These are phyloP conservation scores for Melastoma malabathricum DNA, from an alignment of 345 rosid species.

Conservation along the genomic window DNA sequence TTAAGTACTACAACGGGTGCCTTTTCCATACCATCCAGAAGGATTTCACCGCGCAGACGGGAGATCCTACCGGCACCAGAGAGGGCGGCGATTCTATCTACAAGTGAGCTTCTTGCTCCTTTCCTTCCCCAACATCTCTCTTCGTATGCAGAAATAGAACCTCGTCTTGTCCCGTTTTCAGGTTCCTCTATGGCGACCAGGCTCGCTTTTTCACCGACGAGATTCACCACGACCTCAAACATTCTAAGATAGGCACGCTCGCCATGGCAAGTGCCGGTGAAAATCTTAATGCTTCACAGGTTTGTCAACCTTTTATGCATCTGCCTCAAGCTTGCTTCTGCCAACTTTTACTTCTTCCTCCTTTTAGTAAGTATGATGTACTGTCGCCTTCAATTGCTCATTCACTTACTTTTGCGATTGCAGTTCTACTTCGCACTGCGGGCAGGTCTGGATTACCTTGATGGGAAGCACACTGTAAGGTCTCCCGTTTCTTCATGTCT, in stretches of 20 bases:
- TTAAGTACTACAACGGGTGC: slow-evolving; percentile 81
- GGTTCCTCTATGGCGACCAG: slow-evolving; percentile 78
- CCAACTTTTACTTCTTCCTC: too few relatives aligned
- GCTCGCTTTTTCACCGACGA: slow-evolving; percentile 84
- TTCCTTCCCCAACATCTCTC: slow-evolving; percentile 6
- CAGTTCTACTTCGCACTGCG: slow-evolving; percentile 90
- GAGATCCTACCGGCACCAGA: slow-evolving; percentile 82
- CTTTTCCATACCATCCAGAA: slow-evolving; percentile 80
- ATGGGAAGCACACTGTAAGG: slow-evolving; percentile 89
- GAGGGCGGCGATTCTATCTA: slow-evolving; percentile 78
- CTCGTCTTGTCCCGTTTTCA: slow-evolving; percentile 7
- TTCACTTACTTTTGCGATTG: slow-evolving; percentile 9
- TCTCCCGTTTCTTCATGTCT: background rate
- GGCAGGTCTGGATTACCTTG: slow-evolving; percentile 88
- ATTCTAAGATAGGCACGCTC: slow-evolving; percentile 67
- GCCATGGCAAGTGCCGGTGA: slow-evolving; percentile 98
- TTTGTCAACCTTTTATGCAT: background rate
- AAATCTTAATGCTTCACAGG: slow-evolving; percentile 98
- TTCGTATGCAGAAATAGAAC: background rate
- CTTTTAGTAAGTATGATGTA: too few relatives aligned
- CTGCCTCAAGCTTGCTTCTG: too few relatives aligned
- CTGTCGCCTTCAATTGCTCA: background rate
- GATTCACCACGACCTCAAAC: slow-evolving; percentile 79
- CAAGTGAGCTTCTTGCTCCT: slow-evolving; percentile 52
- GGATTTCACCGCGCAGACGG: slow-evolving; percentile 73